Evolutionary conservation across 331 rosid genomes (phyloP), one percentile per base, ranked within the genome.

Genomic region (Spiraea crenata): DNA sequence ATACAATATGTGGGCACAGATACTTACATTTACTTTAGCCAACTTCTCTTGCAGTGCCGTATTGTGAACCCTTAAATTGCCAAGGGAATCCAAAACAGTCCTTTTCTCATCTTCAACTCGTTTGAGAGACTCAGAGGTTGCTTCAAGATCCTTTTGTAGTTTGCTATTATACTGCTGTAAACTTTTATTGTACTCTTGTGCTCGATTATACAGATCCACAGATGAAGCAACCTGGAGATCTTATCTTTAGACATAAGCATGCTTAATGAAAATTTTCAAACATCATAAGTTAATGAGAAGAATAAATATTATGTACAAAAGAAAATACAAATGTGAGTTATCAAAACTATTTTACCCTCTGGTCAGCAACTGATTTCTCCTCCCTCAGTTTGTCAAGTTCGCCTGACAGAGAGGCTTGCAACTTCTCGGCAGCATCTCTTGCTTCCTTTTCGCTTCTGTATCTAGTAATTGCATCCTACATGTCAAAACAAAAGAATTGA

Each of bases 111-210:
- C 85, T 81, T 89, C 97, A 37, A 89, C 84, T 44, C 85, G 82
- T 66, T 84, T 91, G 45, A 82, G 90, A 50, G 95, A 87, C 79
- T 91, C 90, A 3, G 78, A 88, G 59, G 77, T 73, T 51, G 79
- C 76, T 77, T 89, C 90, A 51, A 82, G 83, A 73, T 86, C 87
- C 20, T 74, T 78, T 64, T 90, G 97, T 68, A 93, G 96, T 73
- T 91, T 85, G 67, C 92, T 82, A 31, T 88, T 93, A 74, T 91
- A 90, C 77, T 85, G 96, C 37, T 93, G 98, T 39, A 93, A 77
- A 76, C 92, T 87, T 79, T 87, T 86, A 70, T 93, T 93, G 67
- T 89, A 95, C 85, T 95, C 98, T 69, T 95, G 92, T 7, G 89
- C 87, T 66, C 92, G 85, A 52, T 83, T 87, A 89, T 91, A 86